Percentiles rank a stretch among this genome's conserved stretches.
Conservation (phyloP, 768 basidiomycete genomes). For the Nidularia sp. region DNA sequence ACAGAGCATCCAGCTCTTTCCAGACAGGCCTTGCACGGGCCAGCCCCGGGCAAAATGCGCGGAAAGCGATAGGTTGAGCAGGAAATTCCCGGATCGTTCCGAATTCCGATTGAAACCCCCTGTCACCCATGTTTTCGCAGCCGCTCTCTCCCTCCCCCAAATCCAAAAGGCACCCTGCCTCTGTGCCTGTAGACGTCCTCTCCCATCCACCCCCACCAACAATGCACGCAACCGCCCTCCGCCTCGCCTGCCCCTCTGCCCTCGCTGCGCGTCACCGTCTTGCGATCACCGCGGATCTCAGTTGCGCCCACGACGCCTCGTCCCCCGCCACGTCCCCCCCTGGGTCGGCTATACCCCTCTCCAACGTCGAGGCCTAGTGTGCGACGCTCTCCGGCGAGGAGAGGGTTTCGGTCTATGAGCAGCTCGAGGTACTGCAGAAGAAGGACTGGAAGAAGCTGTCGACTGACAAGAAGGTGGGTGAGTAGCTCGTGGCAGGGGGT, state of each 20-base stretch:
- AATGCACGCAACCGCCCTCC: slow-evolving; percentile 56
- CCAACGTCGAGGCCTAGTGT: slow-evolving; percentile 96
- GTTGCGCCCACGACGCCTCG: slow-evolving; percentile 28
- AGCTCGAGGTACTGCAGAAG: slow-evolving; percentile 90
- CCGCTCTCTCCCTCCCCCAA: background rate
- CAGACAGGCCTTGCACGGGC: too few relatives aligned
- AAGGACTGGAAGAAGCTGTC: slow-evolving; percentile 92
- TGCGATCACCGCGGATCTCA: slow-evolving; percentile 46
- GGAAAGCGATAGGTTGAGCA: too few relatives aligned
- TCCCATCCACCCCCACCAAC: slow-evolving; percentile 8
- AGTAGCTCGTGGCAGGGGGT: slow-evolving; percentile 33
- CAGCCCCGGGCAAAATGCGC: too few relatives aligned
- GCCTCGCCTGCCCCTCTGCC: slow-evolving; percentile 38
- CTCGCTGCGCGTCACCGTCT: slow-evolving; percentile 33
- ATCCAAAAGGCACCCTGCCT: too few relatives aligned
- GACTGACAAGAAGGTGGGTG: slow-evolving; percentile 95
- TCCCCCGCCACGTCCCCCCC: slow-evolving; percentile 19
- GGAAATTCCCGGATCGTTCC: too few relatives aligned
- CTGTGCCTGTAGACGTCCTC: background rate
- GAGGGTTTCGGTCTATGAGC: slow-evolving; percentile 74
- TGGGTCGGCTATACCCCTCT: slow-evolving; percentile 58
- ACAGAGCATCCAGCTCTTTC: too few relatives aligned
- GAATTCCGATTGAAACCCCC: too few relatives aligned
- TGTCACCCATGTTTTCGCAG: too few relatives aligned
- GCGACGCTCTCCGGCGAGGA: slow-evolving; percentile 62